Evolutionary conservation across 495 filamentous ascomycete species (phyloP).

Genomic region (Penicillium cinerascens): DNA sequence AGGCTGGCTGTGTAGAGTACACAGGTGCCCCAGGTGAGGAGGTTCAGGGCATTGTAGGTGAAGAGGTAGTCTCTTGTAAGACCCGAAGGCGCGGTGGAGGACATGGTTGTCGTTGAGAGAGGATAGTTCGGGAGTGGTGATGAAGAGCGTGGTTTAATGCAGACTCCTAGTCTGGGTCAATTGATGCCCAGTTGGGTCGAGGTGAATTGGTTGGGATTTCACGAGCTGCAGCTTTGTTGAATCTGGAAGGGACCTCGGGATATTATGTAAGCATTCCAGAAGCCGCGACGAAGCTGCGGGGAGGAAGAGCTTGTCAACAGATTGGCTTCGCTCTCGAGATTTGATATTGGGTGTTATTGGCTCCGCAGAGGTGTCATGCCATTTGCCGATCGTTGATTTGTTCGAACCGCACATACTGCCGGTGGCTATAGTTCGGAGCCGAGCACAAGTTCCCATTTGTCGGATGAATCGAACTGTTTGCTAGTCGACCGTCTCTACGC

Average conservation of each 20-base stretch:
- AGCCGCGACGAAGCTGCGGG: slow-evolving; percentile 8
- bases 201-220: background rate
- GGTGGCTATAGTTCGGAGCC: background rate
- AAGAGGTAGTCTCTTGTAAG: slow-evolving; percentile 59
- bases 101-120: slow-evolving; percentile 1
- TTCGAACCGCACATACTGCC: background rate
- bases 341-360: background rate
- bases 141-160: background rate
- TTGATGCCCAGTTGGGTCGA: background rate
- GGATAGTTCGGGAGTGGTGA: background rate
- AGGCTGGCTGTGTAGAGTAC: slow-evolving; percentile 57
- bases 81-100: slow-evolving; percentile 23
- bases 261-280: slow-evolving; percentile 26
- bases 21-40: slow-evolving; percentile 70
- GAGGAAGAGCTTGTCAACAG: background rate
- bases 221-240: slow-evolving; percentile 1
- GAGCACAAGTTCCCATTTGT: background rate
- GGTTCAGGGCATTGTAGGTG: slow-evolving; percentile 75
- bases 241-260: slow-evolving; percentile 20
- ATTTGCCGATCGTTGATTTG: background rate
- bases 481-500: background rate
- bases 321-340: background rate
- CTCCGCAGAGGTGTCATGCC: background rate
- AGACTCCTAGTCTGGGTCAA: background rate
- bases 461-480: background rate